Evolutionary conservation across 257 asterid species (phyloP).

Genomic region (Nicotiana otophora): DNA sequence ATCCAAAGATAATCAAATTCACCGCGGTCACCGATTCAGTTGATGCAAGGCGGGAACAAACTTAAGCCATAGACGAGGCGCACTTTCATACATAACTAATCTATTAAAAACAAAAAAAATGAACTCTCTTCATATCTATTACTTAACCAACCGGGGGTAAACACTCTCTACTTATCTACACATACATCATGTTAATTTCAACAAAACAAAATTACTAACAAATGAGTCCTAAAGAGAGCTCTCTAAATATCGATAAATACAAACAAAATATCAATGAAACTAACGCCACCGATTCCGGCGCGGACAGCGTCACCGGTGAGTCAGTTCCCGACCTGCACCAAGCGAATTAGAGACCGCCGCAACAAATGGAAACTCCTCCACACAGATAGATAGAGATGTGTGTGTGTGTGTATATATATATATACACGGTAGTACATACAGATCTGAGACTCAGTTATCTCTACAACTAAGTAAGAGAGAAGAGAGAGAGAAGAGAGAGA

Average conservation of each 20-base stretch:
- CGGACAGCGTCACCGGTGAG: background rate
- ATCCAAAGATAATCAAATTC: slow-evolving; percentile 13
- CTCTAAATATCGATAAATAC: background rate
- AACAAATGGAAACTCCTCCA: slow-evolving; percentile 12
- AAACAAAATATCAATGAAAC: background rate
- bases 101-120: no score
- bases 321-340: slow-evolving; percentile 78
- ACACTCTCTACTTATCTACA: background rate
- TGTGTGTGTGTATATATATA: background rate
- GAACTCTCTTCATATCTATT: background rate
- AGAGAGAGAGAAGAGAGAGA: slow-evolving; percentile 2
- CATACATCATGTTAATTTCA: background rate
- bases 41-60: slow-evolving; percentile 63
- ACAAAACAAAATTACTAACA: background rate
- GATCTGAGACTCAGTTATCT: background rate
- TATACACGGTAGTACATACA: background rate
- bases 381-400: background rate
- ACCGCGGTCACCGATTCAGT: slow-evolving; percentile 50
- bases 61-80: background rate
- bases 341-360: slow-evolving; percentile 65
- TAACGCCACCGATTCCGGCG: background rate
- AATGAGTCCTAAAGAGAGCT: no score
- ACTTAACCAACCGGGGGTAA: background rate
- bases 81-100: background rate
- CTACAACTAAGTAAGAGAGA: background rate